A percentile compares a stretch with the other conserved stretches of the same genome.
Evolutionary conservation across 257 asterid genomes (phyloP).

Genomic region (Avicennia marina): DNA sequence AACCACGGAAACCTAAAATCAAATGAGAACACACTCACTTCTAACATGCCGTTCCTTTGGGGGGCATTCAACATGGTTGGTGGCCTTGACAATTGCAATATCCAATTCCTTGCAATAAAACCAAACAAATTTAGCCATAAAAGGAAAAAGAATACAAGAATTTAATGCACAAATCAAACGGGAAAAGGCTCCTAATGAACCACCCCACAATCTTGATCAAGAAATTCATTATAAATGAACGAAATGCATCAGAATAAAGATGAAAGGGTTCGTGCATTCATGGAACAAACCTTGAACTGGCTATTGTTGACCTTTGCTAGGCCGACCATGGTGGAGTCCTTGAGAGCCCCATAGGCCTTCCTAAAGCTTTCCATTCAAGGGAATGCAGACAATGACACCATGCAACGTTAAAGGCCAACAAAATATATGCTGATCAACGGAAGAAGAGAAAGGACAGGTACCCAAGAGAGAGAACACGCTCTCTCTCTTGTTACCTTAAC

Average conservation of each 20-base stretch:
- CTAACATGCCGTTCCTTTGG: conserved; percentile 89
- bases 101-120: conserved; percentile 68
- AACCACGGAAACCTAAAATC: no score
- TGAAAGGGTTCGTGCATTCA: neutral
- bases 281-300: conserved; percentile 67
- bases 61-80: conserved; percentile 81
- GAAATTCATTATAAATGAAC: no score
- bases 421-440: neutral
- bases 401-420: conserved; percentile 28
- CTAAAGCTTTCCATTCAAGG: conserved; percentile 73
- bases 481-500: no score
- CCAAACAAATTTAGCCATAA: no score
- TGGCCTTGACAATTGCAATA: conserved; percentile 84
- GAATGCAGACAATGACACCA: no score
- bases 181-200: neutral
- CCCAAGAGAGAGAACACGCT: no score
- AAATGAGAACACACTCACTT: conserved; percentile 61
- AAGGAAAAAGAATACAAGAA: neutral
- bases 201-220: no score
- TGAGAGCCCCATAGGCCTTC: conserved; percentile 93
- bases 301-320: conserved; percentile 96
- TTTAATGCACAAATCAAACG: neutral
- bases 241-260: no score
- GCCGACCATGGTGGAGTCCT: conserved; percentile 93
- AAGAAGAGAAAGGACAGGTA: neutral